A percentile compares a stretch with the other conserved stretches of the same genome.
Conservation (phyloP, 2,329 filamentous ascomycete genomes). For the Sporothrix protearum region DNA sequence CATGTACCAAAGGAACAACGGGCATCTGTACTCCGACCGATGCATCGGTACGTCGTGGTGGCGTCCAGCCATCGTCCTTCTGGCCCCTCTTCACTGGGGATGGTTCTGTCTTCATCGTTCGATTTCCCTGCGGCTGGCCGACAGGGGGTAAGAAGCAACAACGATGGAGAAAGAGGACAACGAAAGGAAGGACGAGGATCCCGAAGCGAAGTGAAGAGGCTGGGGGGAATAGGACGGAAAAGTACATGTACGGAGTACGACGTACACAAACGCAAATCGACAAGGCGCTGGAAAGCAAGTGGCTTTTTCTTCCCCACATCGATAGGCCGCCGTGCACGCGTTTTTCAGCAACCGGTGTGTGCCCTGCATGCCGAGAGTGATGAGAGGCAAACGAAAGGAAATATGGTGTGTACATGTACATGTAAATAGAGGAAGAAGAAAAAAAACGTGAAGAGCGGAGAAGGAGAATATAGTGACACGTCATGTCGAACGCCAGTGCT, state of each 20-base stretch:
- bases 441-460: neutral
- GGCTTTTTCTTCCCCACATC: neutral
- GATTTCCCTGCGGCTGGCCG: constrained; percentile 5
- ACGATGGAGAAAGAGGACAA: no score
- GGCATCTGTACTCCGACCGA: neutral
- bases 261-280: neutral
- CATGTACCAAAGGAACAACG: neutral
- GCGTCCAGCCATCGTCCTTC: neutral
- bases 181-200: neutral
- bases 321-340: neutral
- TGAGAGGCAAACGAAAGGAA: neutral
- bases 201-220: neutral
- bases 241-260: no score
- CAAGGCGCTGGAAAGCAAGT: neutral
- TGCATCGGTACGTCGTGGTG: neutral
- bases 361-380: constrained; percentile 7
- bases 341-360: neutral
- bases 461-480: constrained; percentile 3
- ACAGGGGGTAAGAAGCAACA: neutral
- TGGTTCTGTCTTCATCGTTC: constrained; percentile 1
- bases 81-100: neutral
- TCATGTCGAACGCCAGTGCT: neutral
- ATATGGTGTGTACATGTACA: neutral
- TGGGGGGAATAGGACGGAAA: neutral
- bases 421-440: neutral